These are phyloP conservation scores for Fusarium sp. DNA, from an alignment of 2,329 filamentous ascomycete genomes.

Conservation along the genomic window DNA sequence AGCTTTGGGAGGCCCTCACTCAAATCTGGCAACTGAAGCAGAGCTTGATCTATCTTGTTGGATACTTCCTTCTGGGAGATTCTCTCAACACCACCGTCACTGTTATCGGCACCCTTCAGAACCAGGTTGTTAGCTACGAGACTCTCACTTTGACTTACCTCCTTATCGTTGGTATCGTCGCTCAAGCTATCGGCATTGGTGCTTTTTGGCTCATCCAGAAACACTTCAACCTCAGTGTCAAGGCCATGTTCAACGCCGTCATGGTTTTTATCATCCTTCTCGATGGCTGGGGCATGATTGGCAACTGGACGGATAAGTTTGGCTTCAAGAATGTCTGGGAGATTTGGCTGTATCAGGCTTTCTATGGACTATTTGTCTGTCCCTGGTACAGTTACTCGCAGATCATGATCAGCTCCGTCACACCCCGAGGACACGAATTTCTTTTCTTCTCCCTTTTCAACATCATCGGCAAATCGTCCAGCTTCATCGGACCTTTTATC, in stretches of 20 bases:
- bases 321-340: slow-evolving; percentile 59
- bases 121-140: slow-evolving; percentile 71
- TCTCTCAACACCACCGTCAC: slow-evolving; percentile 76
- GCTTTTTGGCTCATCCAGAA: slow-evolving; percentile 70
- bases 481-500: slow-evolving; percentile 75
- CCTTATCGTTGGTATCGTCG: slow-evolving; percentile 70
- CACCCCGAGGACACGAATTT: slow-evolving; percentile 73
- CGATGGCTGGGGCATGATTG: slow-evolving; percentile 59
- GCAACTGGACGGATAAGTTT: slow-evolving; percentile 56
- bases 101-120: slow-evolving; percentile 72
- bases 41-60: slow-evolving; percentile 71
- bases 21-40: slow-evolving; percentile 74
- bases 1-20: slow-evolving; percentile 64
- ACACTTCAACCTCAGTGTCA: slow-evolving; percentile 66
- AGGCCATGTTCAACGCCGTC: slow-evolving; percentile 74
- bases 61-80: slow-evolving; percentile 76
- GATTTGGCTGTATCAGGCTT: slow-evolving; percentile 58
- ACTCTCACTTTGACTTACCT: slow-evolving; percentile 72
- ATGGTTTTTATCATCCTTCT: slow-evolving; percentile 70
- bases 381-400: slow-evolving; percentile 77
- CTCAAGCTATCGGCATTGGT: slow-evolving; percentile 70
- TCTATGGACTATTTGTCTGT: slow-evolving; percentile 73
- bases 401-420: slow-evolving; percentile 76
- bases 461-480: slow-evolving; percentile 74
- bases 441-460: slow-evolving; percentile 76